Evolutionary conservation across 768 basidiomycete species (phyloP).

Genomic region (Pulveroboletus ravenelii): DNA sequence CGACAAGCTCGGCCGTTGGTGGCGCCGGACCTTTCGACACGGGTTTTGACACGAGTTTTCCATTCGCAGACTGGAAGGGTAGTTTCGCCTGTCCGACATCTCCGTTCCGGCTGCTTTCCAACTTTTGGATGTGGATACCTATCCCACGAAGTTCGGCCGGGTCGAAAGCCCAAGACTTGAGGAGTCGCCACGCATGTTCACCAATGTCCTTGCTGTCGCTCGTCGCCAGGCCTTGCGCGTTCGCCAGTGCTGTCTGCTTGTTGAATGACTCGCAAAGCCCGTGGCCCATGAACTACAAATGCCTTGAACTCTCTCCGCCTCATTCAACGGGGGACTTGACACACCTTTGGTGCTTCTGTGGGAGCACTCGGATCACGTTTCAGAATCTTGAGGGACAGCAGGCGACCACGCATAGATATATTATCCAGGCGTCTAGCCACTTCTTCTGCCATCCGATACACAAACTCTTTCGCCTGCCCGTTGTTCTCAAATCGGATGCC

Average conservation of each 20-base stretch:
- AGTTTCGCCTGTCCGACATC: constrained; percentile 57
- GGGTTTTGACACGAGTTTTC: background rate
- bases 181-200: constrained; percentile 69
- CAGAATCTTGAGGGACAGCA: constrained; percentile 85
- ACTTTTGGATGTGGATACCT: constrained; percentile 85
- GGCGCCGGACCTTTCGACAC: constrained; percentile 1
- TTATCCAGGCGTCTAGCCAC: constrained; percentile 67
- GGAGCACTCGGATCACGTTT: constrained; percentile 82
- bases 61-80: constrained; percentile 43
- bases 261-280: constrained; percentile 80
- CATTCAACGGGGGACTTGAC: constrained; percentile 6
- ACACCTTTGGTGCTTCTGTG: constrained; percentile 84
- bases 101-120: constrained; percentile 49
- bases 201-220: constrained; percentile 70
- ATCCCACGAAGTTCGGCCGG: constrained; percentile 87
- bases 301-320: background rate
- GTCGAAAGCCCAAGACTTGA: constrained; percentile 71
- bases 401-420: constrained; percentile 64
- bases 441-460: constrained; percentile 73
- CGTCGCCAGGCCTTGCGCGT: constrained; percentile 62
- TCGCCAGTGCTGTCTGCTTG: constrained; percentile 60
- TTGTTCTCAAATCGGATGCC: constrained; percentile 88
- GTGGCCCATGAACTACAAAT: constrained; percentile 79
- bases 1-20: background rate
- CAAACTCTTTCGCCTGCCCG: constrained; percentile 75